Evolutionary conservation across 768 basidiomycete genomes (phyloP).

Genomic region (Hypholoma fasciculare): DNA sequence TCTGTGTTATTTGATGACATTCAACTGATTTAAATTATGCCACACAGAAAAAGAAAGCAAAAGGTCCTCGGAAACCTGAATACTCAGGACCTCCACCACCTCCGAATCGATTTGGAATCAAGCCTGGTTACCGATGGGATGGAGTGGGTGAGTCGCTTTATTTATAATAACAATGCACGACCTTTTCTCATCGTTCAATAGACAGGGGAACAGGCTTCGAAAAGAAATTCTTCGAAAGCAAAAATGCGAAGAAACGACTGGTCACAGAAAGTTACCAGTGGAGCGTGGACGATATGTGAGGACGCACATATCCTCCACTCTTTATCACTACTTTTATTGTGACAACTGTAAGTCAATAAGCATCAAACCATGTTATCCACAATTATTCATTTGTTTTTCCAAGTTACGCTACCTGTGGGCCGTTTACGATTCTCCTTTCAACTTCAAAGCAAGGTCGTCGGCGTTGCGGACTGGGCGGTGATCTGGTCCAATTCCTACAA

Average conservation of each 20-base stretch:
- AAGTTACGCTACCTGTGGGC: neutral
- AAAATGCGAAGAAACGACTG: slow-evolving; percentile 72
- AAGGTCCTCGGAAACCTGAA: slow-evolving; percentile 79
- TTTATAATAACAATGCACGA: neutral
- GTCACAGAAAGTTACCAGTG: slow-evolving; percentile 77
- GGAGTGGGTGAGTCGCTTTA: slow-evolving; percentile 74
- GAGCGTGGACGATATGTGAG: slow-evolving; percentile 96
- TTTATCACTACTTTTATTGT: neutral
- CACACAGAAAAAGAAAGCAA: slow-evolving; percentile 67
- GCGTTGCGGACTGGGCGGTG: neutral
- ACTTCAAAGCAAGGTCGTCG: neutral
- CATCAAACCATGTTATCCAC: neutral
- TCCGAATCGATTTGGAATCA: slow-evolving; percentile 94
- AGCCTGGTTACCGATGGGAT: slow-evolving; percentile 97
- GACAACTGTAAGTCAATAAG: neutral
- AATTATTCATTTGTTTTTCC: neutral
- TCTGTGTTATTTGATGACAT: neutral
- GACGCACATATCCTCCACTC: slow-evolving; percentile 14
- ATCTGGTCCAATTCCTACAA: too few relatives aligned
- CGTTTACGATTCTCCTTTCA: neutral
- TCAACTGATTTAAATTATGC: neutral
- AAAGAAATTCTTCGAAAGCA: slow-evolving; percentile 84
- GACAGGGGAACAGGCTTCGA: slow-evolving; percentile 95
- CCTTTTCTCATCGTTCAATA: slow-evolving; percentile 25
- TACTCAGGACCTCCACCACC: slow-evolving; percentile 87